Percentiles rank a stretch among this genome's conserved stretches.
phyloP scores from a whole-genome alignment of 768 basidiomycete species.

The Phlebiopsis gigantea region DNA sequence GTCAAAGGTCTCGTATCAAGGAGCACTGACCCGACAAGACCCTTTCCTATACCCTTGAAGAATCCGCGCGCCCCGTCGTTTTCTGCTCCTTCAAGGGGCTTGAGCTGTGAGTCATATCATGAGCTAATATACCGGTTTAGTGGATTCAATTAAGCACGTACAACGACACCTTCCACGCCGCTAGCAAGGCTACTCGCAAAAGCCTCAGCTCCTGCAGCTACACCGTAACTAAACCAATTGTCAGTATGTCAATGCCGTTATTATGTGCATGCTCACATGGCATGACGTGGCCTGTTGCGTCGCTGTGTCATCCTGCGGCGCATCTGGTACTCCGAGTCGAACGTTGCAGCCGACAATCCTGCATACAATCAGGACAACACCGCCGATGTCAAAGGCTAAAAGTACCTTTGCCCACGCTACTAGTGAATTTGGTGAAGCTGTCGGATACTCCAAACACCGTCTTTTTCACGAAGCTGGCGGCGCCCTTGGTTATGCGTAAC shows the following conservation, averaged over 20 bases:
- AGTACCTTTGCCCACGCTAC: slow-evolving; percentile 93
- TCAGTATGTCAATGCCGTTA: neutral
- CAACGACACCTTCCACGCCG: slow-evolving; percentile 93
- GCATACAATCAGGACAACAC: neutral
- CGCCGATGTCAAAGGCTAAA: neutral
- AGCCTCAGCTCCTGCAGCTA: slow-evolving; percentile 90
- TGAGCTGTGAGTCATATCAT: slow-evolving; percentile 52
- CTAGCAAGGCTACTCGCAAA: slow-evolving; percentile 92
- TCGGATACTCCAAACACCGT: slow-evolving; percentile 96
- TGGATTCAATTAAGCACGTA: slow-evolving; percentile 33
- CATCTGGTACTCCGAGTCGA: slow-evolving; percentile 94
- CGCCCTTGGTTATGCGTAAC: slow-evolving; percentile 81
- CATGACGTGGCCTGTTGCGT: slow-evolving; percentile 93
- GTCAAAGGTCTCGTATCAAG: too few relatives aligned
- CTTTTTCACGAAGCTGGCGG: slow-evolving; percentile 98
- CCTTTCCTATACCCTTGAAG: slow-evolving; percentile 97
- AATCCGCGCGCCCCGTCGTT: slow-evolving; percentile 91
- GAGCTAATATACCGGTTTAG: neutral
- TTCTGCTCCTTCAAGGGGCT: slow-evolving; percentile 96
- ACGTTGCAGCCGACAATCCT: slow-evolving; percentile 95
- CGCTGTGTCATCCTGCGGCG: slow-evolving; percentile 83
- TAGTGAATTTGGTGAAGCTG: slow-evolving; percentile 96
- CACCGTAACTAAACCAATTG: slow-evolving; percentile 67
- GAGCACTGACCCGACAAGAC: slow-evolving; percentile 76
- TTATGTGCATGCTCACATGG: slow-evolving; percentile 48